phyloP scores from a whole-genome alignment of 1,139 yeast species.

The Hyphopichia buzzinii region DNA sequence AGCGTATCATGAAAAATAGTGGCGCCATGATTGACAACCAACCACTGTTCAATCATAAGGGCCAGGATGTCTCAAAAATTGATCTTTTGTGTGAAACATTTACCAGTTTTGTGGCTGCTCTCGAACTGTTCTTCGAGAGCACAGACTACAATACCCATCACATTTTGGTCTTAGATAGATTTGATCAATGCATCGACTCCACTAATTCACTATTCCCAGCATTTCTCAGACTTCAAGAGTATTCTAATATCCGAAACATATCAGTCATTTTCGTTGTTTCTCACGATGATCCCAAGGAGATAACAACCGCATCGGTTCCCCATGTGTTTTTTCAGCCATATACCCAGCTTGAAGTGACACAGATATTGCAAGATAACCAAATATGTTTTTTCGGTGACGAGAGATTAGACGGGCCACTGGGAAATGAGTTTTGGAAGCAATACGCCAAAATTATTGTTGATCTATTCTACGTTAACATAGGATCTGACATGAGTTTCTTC shows the following conservation, averaged over 20 bases:
- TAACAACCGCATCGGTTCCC: slow-evolving; percentile 50
- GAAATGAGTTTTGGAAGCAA: slow-evolving; percentile 43
- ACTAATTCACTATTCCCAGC: slow-evolving; percentile 44
- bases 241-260: slow-evolving; percentile 28
- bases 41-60: slow-evolving; percentile 15
- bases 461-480: slow-evolving; percentile 51
- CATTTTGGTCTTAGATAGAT: slow-evolving; percentile 56
- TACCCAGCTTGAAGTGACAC: slow-evolving; percentile 35
- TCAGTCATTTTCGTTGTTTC: slow-evolving; percentile 32
- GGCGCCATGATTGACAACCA: slow-evolving; percentile 16
- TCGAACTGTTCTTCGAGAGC: slow-evolving; percentile 36
- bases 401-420: slow-evolving; percentile 21
- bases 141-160: slow-evolving; percentile 39
- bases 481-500: slow-evolving; percentile 48
- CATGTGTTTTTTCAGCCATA: slow-evolving; percentile 49
- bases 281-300: slow-evolving; percentile 45
- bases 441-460: slow-evolving; percentile 52
- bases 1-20: slow-evolving; percentile 27
- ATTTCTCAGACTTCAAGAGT: slow-evolving; percentile 48
- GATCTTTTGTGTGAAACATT: slow-evolving; percentile 42
- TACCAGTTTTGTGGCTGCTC: slow-evolving; percentile 40
- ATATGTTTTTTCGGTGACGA: slow-evolving; percentile 25
- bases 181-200: slow-evolving; percentile 55
- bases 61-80: slow-evolving; percentile 16
- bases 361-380: slow-evolving; percentile 30